Evolutionary conservation across 1,284 basidiomycete genomes (phyloP).

Genomic region (Cutaneotrichosporon dermatis): DNA sequence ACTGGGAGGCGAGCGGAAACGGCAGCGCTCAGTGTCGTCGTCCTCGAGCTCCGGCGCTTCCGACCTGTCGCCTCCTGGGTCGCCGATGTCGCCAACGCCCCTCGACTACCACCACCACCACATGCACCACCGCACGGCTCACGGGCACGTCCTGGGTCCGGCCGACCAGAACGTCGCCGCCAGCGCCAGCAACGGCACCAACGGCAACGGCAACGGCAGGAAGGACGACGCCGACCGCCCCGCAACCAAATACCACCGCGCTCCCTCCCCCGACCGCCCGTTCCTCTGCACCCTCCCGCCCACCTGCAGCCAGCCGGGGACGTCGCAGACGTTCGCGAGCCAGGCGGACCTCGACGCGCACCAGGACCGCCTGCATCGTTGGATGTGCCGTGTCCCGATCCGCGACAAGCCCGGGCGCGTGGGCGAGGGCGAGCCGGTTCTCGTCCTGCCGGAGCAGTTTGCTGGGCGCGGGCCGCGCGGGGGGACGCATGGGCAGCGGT

Average conservation of each 20-base stretch:
- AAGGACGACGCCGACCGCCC: neutral
- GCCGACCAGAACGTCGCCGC: too few relatives aligned
- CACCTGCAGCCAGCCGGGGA: slow-evolving; percentile 64
- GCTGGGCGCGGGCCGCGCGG: slow-evolving; percentile 8
- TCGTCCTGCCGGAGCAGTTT: slow-evolving; percentile 27
- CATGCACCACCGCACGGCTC: neutral
- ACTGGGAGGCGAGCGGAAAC: too few relatives aligned
- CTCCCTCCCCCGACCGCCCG: slow-evolving; percentile 5
- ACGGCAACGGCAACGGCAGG: too few relatives aligned
- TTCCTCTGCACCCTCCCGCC: slow-evolving; percentile 72
- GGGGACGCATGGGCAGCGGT: slow-evolving; percentile 9
- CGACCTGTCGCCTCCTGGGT: too few relatives aligned
- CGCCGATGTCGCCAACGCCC: too few relatives aligned
- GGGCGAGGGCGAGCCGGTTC: slow-evolving; percentile 35
- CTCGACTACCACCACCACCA: neutral
- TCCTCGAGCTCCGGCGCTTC: too few relatives aligned
- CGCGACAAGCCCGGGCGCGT: slow-evolving; percentile 24
- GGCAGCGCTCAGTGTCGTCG: too few relatives aligned
- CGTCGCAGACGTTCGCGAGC: slow-evolving; percentile 59
- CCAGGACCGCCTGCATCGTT: slow-evolving; percentile 74
- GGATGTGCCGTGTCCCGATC: slow-evolving; percentile 60
- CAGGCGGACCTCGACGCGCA: slow-evolving; percentile 69
- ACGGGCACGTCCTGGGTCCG: neutral
- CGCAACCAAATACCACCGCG: slow-evolving; percentile 26
- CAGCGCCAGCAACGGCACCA: too few relatives aligned